Evolutionary conservation across 352 stramenopile genomes (phyloP), one percentile per base, ranked within the genome.

Genomic region (Albugo laibachii): DNA sequence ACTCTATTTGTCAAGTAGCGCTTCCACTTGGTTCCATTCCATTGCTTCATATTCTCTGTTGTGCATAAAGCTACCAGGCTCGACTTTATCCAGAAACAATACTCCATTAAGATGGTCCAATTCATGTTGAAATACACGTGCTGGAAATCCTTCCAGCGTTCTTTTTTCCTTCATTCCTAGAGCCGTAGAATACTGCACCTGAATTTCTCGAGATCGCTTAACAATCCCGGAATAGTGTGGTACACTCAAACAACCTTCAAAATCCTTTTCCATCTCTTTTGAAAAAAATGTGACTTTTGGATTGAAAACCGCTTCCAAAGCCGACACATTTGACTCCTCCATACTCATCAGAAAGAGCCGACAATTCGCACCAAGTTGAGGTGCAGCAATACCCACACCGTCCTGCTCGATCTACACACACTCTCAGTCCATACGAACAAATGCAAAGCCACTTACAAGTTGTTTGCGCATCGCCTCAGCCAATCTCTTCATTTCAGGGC

Each of bases 91-190:
- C 19, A 85, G 53, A 54, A 83, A 85, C 45, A 89, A 60, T 18
- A 86, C 56, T 41, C 76, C 76, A 38, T 86, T 66, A 14, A 89
- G 54, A 18, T 89, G 76, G 56, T 89, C 73, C 5, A 83, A 55
- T 45, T 89, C 76, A 50, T 89, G 76, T 58, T 89, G 76, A 50
- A 89, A 86, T 38, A 89, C 64, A 13, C 77, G 77, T 35, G 77
- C 77, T n/a, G 74, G 72, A 49, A 86, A 84, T 46, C 81, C 74
- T 4, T 46, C 49, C 48, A 89, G 50, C 14, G 68, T 82, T 51
- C 82, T 58, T 36, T 80, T 55, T 18, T 70, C 53, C 36, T 58
- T 48, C 21, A 68, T 55, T 13, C 77, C 77, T 36, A 82, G 45
- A 14, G 45, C 40, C 42, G 83, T 63, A 36, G 63, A 57, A 48